These are phyloP conservation scores for Penicillium sp. DNA, from an alignment of 2,329 filamentous ascomycete species.

Conservation along the genomic window DNA sequence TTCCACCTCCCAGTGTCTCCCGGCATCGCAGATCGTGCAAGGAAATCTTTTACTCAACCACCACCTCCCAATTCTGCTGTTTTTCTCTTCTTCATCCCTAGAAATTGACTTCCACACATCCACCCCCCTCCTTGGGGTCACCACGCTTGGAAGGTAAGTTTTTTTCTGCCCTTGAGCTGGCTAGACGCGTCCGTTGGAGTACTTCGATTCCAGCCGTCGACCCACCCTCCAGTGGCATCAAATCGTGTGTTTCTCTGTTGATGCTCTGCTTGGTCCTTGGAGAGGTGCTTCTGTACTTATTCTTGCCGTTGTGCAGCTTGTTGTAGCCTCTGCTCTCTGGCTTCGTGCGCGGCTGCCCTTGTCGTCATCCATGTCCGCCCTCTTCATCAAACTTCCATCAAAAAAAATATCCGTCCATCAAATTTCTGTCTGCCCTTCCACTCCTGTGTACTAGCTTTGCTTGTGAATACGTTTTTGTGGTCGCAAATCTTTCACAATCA, in stretches of 20 bases:
- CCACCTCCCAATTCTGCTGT: slow-evolving; percentile 20
- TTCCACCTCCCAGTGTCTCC: slow-evolving; percentile 25
- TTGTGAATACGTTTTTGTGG: slow-evolving; percentile 21
- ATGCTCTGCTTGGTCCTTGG: slow-evolving; percentile 16
- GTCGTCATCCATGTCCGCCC: slow-evolving; percentile 24
- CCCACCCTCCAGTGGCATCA: slow-evolving; percentile 29
- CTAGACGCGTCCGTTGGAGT: slow-evolving; percentile 31
- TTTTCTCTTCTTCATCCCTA: slow-evolving; percentile 22
- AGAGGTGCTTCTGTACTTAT: slow-evolving; percentile 16
- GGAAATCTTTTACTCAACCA: slow-evolving; percentile 30
- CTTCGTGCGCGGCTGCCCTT: slow-evolving; percentile 12
- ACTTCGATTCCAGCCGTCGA: slow-evolving; percentile 37
- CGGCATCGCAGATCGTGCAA: slow-evolving; percentile 19
- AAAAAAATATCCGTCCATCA: slow-evolving; percentile 33
- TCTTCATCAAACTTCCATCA: slow-evolving; percentile 37
- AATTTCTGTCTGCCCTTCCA: slow-evolving; percentile 24
- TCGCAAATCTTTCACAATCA: slow-evolving; percentile 33
- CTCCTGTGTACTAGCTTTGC: slow-evolving; percentile 19
- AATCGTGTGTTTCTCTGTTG: slow-evolving; percentile 18
- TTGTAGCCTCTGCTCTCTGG: slow-evolving; percentile 20
- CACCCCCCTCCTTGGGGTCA: slow-evolving; percentile 42
- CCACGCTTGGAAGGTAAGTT: slow-evolving; percentile 56
- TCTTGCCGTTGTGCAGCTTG: slow-evolving; percentile 18
- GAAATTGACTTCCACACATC: slow-evolving; percentile 9
- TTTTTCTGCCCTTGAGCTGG: slow-evolving; percentile 23